These are phyloP conservation scores for Orbilia oligospora DNA, from an alignment of 2,329 filamentous ascomycete genomes.

Conservation along the genomic window DNA sequence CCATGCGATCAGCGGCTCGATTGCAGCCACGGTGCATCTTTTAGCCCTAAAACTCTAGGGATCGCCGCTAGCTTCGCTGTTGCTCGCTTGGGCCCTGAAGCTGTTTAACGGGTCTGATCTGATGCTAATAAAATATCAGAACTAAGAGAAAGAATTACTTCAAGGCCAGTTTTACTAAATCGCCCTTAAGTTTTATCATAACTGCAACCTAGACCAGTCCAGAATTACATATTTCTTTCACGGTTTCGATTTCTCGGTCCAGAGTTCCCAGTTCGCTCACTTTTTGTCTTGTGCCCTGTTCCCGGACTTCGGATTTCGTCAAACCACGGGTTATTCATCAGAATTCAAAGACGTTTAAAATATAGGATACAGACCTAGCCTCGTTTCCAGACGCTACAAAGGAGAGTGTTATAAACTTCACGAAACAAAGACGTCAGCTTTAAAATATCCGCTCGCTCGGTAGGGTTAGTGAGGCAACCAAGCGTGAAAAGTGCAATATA, in stretches of 20 bases:
- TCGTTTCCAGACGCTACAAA: too few relatives aligned
- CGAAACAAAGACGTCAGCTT: background rate
- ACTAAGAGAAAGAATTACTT: background rate
- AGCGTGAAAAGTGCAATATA: background rate
- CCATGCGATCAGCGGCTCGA: constrained; percentile 60
- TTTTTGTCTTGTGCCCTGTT: background rate
- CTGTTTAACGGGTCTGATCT: background rate
- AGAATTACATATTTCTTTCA: background rate
- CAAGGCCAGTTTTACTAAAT: background rate
- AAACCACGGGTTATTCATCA: background rate
- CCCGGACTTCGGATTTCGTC: background rate
- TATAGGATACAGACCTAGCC: background rate
- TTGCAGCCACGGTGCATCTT: background rate
- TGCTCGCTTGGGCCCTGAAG: background rate
- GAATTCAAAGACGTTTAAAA: background rate
- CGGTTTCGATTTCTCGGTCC: background rate
- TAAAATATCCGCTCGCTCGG: background rate
- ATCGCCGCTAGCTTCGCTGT: background rate
- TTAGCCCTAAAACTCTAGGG: background rate
- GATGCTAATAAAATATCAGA: too few relatives aligned
- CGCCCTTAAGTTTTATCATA: background rate
- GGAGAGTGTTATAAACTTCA: too few relatives aligned
- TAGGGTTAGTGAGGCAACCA: background rate
- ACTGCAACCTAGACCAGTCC: background rate
- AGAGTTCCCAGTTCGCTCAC: background rate